These are phyloP conservation scores for Lactarius tabidus DNA, from an alignment of 768 basidiomycete genomes.

Conservation along the genomic window DNA sequence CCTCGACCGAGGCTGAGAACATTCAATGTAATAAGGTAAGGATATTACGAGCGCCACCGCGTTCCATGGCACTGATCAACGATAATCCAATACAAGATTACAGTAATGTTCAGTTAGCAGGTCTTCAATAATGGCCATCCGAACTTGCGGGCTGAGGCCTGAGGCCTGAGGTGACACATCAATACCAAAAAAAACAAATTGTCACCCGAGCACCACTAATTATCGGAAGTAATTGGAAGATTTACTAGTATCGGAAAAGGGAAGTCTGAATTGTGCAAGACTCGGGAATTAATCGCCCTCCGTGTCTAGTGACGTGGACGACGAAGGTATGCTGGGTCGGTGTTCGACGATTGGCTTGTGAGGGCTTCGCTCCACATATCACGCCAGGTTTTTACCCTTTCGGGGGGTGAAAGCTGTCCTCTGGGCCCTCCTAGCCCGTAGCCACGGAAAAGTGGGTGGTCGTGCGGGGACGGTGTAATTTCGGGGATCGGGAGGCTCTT, in stretches of 20 bases:
- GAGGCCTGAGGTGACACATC: no score
- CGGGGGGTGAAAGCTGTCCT: neutral
- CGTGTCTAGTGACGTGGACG: neutral
- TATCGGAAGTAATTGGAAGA: neutral
- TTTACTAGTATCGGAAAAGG: neutral
- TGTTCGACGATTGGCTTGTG: neutral
- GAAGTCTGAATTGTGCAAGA: neutral
- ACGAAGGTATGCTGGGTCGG: neutral
- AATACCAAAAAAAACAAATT: no score
- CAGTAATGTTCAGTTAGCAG: no score
- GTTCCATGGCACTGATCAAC: no score
- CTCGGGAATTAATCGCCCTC: neutral
- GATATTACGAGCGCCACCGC: no score
- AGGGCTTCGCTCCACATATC: slow-evolving; percentile 19
- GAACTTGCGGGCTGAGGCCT: no score
- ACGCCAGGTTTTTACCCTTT: slow-evolving; percentile 5
- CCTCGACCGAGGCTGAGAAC: no score
- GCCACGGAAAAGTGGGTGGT: slow-evolving; percentile 24
- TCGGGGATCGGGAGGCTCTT: neutral
- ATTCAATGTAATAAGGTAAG: no score
- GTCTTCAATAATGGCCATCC: no score
- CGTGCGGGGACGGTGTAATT: slow-evolving; percentile 7
- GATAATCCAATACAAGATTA: no score
- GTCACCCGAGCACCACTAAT: no score
- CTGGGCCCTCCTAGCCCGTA: neutral